phyloP scores from a whole-genome alignment of 441 rosid species.

The Erysimum pusillum region DNA sequence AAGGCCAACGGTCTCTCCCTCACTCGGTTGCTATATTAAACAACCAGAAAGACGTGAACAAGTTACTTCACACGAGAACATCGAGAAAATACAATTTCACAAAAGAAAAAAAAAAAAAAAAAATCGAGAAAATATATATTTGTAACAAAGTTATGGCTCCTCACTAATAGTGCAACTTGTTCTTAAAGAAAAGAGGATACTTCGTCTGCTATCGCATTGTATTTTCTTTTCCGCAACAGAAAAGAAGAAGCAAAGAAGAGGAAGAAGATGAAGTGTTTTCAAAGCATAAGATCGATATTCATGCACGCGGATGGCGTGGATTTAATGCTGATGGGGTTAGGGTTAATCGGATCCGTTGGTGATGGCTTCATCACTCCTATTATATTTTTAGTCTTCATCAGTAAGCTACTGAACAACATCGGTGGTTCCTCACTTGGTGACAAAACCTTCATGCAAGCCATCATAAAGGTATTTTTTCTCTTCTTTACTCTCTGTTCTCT shows the following conservation, averaged over 20 bases:
- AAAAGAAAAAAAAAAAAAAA: neutral
- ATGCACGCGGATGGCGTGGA: constrained; percentile 63
- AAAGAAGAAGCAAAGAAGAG: neutral
- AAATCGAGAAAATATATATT: no score
- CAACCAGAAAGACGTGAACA: no score
- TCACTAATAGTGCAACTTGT: neutral
- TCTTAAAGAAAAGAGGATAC: neutral
- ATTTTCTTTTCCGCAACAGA: neutral
- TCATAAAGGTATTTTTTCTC: neutral
- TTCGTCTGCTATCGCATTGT: neutral
- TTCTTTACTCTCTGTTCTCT: neutral
- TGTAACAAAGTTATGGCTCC: neutral
- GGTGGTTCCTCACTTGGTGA: neutral
- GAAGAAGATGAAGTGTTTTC: neutral
- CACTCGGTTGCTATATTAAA: no score
- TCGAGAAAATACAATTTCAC: no score
- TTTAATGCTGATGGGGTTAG: constrained; percentile 66
- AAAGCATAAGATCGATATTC: neutral
- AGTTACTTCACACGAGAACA: no score
- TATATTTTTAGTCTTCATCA: constrained; percentile 57
- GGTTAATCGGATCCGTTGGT: constrained; percentile 73
- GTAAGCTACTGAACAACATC: constrained; percentile 61
- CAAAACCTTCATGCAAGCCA: neutral
- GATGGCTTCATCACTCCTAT: constrained; percentile 73
- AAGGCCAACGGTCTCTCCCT: no score